Evolutionary conservation across 176 grass and related monocot genomes (phyloP), one percentile per base, ranked within the genome.

Genomic region (Melocanna baccifera): DNA sequence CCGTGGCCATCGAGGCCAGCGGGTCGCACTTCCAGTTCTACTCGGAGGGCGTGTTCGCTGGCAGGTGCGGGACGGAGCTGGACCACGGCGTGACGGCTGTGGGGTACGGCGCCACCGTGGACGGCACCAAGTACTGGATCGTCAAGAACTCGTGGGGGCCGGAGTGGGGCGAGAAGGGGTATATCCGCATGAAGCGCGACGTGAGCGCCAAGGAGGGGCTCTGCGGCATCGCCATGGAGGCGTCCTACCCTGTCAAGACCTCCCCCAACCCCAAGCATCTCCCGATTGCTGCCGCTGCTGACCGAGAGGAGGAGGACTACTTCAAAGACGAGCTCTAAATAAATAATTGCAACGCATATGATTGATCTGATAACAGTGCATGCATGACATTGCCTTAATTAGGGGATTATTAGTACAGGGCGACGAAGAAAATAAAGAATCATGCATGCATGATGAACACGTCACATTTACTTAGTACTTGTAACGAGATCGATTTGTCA

Each of bases 221-320:
- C 75, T 97, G 94, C 71, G 92, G 94, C 48, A 97, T 97, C 77
- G 94, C 90, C 83, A 94, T 94, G 92, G 90, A 97, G 42, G 83
- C 94, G 2, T 97, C 94, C 46, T 97, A 83, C 39, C 92, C 92
- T 26, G 12, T 94, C 84, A 97, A 94, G 85, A 91, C 59, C 62
- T 88, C 88, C 9, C 86, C 80, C 63, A 92, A 92, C 36, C 92
- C 81, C 62, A 85, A 51, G 42, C 26, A 57, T 5, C 61, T 4
- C 15, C 3, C 43, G 25, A 19, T 29, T 29, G 12, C 20, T 9
- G 48, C 8, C 3, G 43, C 43, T 45, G 43, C 43, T 9, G 50
- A 15, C 0, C 29, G 20, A 2, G 42, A 48, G 7, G 45, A 82
- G 0, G 80, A 76, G 7, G 59, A 50, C 7, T 1, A 12, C 36